A percentile compares a stretch with the other conserved stretches of the same genome.
Conservation (phyloP, 768 basidiomycete genomes). For the Kwoniella sp. region DNA sequence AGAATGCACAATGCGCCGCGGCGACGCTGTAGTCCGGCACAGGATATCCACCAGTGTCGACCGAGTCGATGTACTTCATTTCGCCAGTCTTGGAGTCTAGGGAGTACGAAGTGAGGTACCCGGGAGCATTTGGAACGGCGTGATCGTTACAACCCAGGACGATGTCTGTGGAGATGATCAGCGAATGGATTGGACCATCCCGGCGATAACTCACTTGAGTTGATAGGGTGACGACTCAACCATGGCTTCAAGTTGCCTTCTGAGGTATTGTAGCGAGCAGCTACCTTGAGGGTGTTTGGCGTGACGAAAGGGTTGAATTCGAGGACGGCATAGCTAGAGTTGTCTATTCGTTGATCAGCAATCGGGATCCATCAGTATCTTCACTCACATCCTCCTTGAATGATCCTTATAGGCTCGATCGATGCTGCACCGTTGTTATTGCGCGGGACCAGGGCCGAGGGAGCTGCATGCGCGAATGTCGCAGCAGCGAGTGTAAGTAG, state of each 20-base stretch:
- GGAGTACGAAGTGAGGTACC: conserved; percentile 14
- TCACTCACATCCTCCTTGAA: conserved; percentile 16
- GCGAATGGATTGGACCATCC: background rate
- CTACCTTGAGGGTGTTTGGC: conserved; percentile 10
- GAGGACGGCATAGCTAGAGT: conserved; percentile 9
- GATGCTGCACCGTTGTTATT: background rate
- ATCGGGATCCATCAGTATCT: background rate
- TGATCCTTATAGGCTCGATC: conserved; percentile 1
- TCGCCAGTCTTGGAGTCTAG: conserved; percentile 7
- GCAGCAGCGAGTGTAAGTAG: background rate
- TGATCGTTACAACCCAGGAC: conserved; percentile 18
- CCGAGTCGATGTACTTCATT: conserved; percentile 15
- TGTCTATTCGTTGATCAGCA: background rate
- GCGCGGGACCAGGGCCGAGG: background rate
- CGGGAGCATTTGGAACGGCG: conserved; percentile 11
- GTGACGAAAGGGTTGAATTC: conserved; percentile 14
- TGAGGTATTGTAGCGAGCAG: conserved; percentile 11
- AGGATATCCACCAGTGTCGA: conserved; percentile 10
- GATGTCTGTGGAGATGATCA: background rate
- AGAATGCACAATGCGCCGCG: conserved; percentile 13
- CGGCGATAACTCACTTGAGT: background rate
- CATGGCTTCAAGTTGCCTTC: conserved; percentile 14
- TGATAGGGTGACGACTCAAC: conserved; percentile 15
- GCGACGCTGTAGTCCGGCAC: conserved; percentile 8
- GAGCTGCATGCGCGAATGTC: background rate